These are phyloP conservation scores for Porphyra umbilicalis DNA, from an alignment of 31 red algal genomes.

Conservation along the genomic window DNA sequence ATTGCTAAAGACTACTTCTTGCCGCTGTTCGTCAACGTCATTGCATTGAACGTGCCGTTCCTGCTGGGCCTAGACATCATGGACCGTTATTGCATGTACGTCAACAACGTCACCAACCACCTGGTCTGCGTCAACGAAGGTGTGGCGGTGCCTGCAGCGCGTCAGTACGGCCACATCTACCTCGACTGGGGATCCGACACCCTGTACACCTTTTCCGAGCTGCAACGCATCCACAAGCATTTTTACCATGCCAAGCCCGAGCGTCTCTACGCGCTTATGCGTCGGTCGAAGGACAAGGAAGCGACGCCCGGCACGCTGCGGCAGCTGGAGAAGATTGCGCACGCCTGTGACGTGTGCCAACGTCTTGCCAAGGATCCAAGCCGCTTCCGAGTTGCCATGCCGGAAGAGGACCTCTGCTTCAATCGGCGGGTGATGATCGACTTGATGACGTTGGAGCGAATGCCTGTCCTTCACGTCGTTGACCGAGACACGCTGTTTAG, in stretches of 20 bases:
- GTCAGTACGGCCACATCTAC: not conserved
- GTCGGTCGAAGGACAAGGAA: not conserved
- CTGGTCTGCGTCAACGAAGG: not conserved
- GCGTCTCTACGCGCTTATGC: not conserved
- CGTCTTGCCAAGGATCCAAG: not conserved
- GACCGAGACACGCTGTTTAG: constrained; percentile 24
- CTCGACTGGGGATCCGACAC: not conserved
- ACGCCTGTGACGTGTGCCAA: not conserved
- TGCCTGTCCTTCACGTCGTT: constrained; percentile 18
- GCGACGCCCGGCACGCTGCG: not conserved
- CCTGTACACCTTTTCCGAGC: not conserved
- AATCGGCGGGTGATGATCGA: not conserved
- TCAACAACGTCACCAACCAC: not conserved
- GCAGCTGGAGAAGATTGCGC: not conserved
- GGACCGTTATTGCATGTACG: not conserved
- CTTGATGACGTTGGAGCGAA: constrained; percentile 6
- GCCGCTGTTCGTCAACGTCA: not conserved
- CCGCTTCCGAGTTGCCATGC: not conserved
- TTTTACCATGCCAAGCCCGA: not conserved
- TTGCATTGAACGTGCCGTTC: not conserved
- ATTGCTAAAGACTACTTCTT: no score
- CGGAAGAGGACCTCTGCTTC: not conserved
- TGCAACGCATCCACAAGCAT: not conserved
- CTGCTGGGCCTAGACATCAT: not conserved
- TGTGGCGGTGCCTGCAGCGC: not conserved